Conservation (phyloP, 345 rosid genomes). For the Arabidopsis thaliana region TAIR10.1 NC_003070.9:28752501-28753000, state of each 20-base stretch:
- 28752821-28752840: not conserved
- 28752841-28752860: not conserved
- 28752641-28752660: not conserved
- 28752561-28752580: not conserved
- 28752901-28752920: conserved; percentile 29
- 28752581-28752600: not conserved
- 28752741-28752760: too few relatives aligned
- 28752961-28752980: conserved; percentile 36
- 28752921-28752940: conserved; percentile 42
- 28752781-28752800: too few relatives aligned
- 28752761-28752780: too few relatives aligned
- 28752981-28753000: conserved; percentile 22
- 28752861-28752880: not conserved
- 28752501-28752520: conserved; percentile 20
- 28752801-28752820: not conserved
- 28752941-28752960: conserved; percentile 6
- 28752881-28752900: not conserved
- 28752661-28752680: not conserved
- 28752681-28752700: not conserved
- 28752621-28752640: not conserved
- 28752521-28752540: conserved; percentile 27
- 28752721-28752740: not conserved
- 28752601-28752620: not conserved
- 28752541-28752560: conserved; percentile 7
- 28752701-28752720: not conserved